Percentiles rank a stretch among this genome's conserved stretches.
These are phyloP conservation scores for Metschnikowia borealis DNA, from an alignment of 805 yeast species.

Conservation along the genomic window DNA sequence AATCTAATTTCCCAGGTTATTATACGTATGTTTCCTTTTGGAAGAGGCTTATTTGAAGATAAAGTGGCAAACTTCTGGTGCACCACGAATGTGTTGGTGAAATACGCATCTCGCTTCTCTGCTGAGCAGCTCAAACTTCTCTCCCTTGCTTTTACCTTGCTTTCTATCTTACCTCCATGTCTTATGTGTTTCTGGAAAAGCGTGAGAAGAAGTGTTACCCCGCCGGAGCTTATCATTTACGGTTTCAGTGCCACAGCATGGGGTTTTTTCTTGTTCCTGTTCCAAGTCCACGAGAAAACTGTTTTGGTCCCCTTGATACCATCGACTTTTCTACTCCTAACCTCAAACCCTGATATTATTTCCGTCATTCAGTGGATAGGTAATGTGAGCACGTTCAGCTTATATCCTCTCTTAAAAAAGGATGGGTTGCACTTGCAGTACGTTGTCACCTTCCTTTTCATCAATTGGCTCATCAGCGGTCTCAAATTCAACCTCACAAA, in stretches of 20 bases:
- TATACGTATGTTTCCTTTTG: constrained; percentile 81
- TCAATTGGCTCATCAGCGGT: constrained; percentile 79
- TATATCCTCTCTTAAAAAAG: constrained; percentile 80
- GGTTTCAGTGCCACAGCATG: constrained; percentile 79
- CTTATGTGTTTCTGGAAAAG: constrained; percentile 35
- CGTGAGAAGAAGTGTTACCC: constrained; percentile 16
- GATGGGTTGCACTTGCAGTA: constrained; percentile 78
- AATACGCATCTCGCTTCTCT: constrained; percentile 56
- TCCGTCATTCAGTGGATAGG: constrained; percentile 83
- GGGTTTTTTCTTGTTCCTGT: constrained; percentile 85
- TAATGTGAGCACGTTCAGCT: constrained; percentile 77
- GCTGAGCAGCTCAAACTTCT: constrained; percentile 54
- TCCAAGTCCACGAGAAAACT: constrained; percentile 94
- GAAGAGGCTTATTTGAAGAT: constrained; percentile 92
- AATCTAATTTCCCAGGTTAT: constrained; percentile 53
- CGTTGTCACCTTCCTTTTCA: constrained; percentile 51
- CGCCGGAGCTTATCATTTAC: constrained; percentile 41
- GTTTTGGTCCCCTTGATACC: constrained; percentile 87
- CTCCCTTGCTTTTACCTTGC: constrained; percentile 52
- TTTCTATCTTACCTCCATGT: constrained; percentile 31
- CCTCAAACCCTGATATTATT: constrained; percentile 52
- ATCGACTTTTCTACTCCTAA: constrained; percentile 60
- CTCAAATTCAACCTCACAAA: constrained; percentile 34
- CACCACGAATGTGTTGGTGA: constrained; percentile 74
- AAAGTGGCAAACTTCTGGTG: constrained; percentile 99